phyloP scores from a whole-genome alignment of 345 rosid species.

The Nephelium lappaceum region DNA sequence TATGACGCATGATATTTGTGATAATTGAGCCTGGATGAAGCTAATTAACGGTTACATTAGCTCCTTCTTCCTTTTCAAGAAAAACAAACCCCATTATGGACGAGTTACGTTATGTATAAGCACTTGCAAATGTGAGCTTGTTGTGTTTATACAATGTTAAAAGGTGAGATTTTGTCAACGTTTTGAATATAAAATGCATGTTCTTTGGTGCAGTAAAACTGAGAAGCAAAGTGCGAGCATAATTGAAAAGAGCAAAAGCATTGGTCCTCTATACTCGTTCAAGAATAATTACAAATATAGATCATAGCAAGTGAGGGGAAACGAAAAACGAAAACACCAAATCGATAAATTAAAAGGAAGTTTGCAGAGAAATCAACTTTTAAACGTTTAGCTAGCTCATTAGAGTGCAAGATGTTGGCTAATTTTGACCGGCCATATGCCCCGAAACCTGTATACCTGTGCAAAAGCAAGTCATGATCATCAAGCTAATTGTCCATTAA shows the following conservation, averaged over 20 bases:
- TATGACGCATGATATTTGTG: slow-evolving; percentile 62
- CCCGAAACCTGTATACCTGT: slow-evolving; percentile 47
- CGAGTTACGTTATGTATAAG: slow-evolving; percentile 15
- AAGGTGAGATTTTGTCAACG: too few species aligned
- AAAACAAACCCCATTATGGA: slow-evolving; percentile 12
- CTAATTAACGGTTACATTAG: slow-evolving; percentile 62
- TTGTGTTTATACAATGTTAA: too few species aligned
- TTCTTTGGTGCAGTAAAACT: too few species aligned
- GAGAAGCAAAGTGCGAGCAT: neutral
- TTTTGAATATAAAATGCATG: neutral
- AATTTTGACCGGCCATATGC: slow-evolving; percentile 80
- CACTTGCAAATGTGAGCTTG: too few species aligned
- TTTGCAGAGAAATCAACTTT: slow-evolving; percentile 42
- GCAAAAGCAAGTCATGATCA: slow-evolving; percentile 6
- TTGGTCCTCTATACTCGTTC: too few species aligned
- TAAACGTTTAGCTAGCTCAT: slow-evolving; percentile 68
- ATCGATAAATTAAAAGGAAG: neutral
- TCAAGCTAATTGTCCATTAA: neutral
- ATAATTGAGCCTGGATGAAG: slow-evolving; percentile 70
- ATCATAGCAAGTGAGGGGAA: neutral
- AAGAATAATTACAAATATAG: too few species aligned
- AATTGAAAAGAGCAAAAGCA: neutral
- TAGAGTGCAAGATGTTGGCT: slow-evolving; percentile 72
- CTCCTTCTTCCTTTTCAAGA: slow-evolving; percentile 50
- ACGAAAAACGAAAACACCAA: neutral